These are phyloP conservation scores for Ceratocystis lukuohia DNA, from an alignment of 2,329 filamentous ascomycete species.

Conservation along the genomic window DNA sequence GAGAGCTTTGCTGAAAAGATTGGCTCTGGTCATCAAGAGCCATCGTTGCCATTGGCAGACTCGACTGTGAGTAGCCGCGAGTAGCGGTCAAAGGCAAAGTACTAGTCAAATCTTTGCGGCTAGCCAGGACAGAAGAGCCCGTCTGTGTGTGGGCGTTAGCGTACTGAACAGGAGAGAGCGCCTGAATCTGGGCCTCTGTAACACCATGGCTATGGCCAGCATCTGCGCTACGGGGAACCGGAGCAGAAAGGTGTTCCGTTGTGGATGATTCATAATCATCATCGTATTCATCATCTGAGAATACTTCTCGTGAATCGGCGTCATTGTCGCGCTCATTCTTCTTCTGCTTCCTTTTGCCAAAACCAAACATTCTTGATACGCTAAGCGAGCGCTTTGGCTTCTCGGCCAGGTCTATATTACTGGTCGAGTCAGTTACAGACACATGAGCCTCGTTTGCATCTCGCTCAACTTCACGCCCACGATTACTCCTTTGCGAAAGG, in stretches of 20 bases:
- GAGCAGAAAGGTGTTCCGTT: neutral
- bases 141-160: slow-evolving; percentile 17
- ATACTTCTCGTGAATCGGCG: neutral
- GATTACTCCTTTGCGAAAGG: slow-evolving; percentile 29
- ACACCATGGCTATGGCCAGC: neutral
- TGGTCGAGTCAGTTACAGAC: too few relatives aligned
- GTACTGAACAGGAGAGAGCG: slow-evolving; percentile 6
- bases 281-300: slow-evolving; percentile 12
- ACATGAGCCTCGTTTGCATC: neutral
- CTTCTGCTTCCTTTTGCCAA: slow-evolving; percentile 25
- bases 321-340: slow-evolving; percentile 27
- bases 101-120: neutral
- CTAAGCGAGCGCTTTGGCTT: slow-evolving; percentile 20
- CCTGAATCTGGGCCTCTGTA: slow-evolving; percentile 12
- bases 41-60: neutral
- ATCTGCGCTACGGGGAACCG: neutral
- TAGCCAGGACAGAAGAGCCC: slow-evolving; percentile 14
- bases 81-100: neutral
- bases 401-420: neutral
- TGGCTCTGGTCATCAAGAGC: neutral
- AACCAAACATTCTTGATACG: slow-evolving; percentile 17
- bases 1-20: slow-evolving; percentile 13
- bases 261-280: slow-evolving; percentile 13
- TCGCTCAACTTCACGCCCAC: slow-evolving; percentile 6
- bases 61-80: neutral